A percentile compares a stretch with the other conserved stretches of the same genome.
Evolutionary conservation across 805 yeast species (phyloP).

Genomic region (Cyberlindnera mrakii): DNA sequence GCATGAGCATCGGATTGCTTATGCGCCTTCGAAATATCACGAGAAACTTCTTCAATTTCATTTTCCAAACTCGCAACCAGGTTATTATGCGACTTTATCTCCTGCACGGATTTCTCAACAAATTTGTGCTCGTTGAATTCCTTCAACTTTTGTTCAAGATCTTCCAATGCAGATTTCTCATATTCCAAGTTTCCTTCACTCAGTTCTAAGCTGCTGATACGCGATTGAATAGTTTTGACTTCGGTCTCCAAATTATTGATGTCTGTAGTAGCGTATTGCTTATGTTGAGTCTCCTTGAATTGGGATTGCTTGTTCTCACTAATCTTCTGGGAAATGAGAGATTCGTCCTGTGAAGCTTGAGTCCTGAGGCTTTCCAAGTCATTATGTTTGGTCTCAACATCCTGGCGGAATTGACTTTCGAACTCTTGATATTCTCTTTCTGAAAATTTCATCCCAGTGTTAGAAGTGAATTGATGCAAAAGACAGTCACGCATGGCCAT

Average conservation of each 20-base stretch:
- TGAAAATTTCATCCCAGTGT: background rate
- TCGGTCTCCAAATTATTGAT: constrained; percentile 29
- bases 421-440: background rate
- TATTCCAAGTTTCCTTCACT: constrained; percentile 43
- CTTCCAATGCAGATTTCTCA: constrained; percentile 37
- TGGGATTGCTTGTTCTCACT: constrained; percentile 26
- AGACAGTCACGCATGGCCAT: constrained; percentile 13
- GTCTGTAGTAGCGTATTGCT: constrained; percentile 37
- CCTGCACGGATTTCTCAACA: constrained; percentile 25
- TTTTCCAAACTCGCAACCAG: constrained; percentile 32
- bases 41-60: constrained; percentile 47
- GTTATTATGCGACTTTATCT: constrained; percentile 34
- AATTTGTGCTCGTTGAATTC: constrained; percentile 24
- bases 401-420: background rate
- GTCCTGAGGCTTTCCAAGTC: constrained; percentile 7
- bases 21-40: constrained; percentile 44
- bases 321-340: constrained; percentile 12
- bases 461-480: background rate
- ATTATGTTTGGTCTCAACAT: constrained; percentile 4
- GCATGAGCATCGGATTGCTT: constrained; percentile 56
- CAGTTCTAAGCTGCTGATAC: constrained; percentile 31
- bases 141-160: constrained; percentile 30
- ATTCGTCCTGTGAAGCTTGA: constrained; percentile 10
- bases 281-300: constrained; percentile 37
- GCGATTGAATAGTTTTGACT: constrained; percentile 30